Evolutionary conservation across 75 land plant species (phyloP).

Genomic region (Sequoia sempervirens): DNA sequence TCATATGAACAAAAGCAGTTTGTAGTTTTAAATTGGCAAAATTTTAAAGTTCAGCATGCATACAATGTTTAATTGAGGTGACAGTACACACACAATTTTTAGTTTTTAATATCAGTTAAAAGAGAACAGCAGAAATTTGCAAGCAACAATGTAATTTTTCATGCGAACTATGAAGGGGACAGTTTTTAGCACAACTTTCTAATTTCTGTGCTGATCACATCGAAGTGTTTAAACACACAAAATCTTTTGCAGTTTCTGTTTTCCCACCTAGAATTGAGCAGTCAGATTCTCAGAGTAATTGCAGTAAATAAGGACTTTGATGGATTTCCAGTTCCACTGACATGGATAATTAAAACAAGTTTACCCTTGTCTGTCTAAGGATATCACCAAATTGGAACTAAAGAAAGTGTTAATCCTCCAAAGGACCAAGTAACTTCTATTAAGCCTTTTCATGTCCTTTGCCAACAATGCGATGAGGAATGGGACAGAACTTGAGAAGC

Average conservation of each 20-base stretch:
- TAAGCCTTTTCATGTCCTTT: neutral
- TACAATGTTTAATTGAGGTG: neutral
- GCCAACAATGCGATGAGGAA: neutral
- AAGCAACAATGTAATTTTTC: neutral
- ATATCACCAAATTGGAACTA: neutral
- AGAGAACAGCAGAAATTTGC: neutral
- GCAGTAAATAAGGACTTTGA: neutral
- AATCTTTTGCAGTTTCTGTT: neutral
- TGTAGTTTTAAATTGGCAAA: neutral
- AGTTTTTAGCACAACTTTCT: neutral
- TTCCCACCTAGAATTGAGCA: neutral
- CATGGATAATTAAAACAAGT: neutral
- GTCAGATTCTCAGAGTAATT: neutral
- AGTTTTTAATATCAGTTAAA: neutral
- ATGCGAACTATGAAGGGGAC: neutral
- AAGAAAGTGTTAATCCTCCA: neutral
- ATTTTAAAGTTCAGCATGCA: neutral
- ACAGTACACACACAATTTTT: neutral
- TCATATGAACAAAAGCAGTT: neutral
- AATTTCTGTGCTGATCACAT: neutral
- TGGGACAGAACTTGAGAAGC: neutral
- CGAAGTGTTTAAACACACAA: neutral
- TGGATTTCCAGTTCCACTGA: too few species aligned
- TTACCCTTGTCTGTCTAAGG: neutral
- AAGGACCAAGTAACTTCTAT: neutral